Evolutionary conservation across 306 rosid species (phyloP).

Genomic region (Potentilla sterilis): DNA sequence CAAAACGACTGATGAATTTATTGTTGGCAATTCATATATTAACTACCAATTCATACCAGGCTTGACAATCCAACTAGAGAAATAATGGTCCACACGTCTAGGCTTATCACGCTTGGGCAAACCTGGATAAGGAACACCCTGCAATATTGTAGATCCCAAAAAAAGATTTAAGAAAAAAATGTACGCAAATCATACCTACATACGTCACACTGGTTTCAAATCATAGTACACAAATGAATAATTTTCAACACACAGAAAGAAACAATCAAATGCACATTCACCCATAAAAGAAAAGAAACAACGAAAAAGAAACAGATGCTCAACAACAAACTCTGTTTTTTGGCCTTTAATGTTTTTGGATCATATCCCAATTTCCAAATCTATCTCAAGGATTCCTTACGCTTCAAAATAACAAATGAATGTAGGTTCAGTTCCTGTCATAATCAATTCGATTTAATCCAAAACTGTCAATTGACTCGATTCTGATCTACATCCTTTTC

Average conservation of each 20-base stretch:
- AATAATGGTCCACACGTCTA: slow-evolving; percentile 83
- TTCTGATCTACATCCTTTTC: not conserved
- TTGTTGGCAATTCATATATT: slow-evolving; percentile 1
- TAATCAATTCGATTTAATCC: not conserved
- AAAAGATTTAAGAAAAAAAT: slow-evolving; percentile 7
- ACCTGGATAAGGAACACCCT: slow-evolving; percentile 81
- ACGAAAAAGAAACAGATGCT: not conserved
- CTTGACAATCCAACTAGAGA: slow-evolving; percentile 91
- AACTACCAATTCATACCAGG: slow-evolving; percentile 56
- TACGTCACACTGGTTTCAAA: not conserved
- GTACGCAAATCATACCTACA: not conserved
- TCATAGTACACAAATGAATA: not conserved
- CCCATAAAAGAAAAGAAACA: not conserved
- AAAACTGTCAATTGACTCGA: not conserved
- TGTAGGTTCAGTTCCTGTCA: not conserved
- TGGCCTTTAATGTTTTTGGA: not conserved
- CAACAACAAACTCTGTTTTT: not conserved
- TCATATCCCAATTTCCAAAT: not conserved
- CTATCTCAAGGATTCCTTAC: not conserved
- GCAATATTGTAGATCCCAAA: slow-evolving; percentile 35
- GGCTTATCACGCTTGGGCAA: slow-evolving; percentile 94
- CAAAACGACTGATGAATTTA: slow-evolving; percentile 15
- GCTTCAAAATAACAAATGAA: not conserved
- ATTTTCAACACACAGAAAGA: not conserved
- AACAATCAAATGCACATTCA: not conserved